These are phyloP conservation scores for Cordyceps cicadae DNA, from an alignment of 2,329 filamentous ascomycete species.

Conservation along the genomic window DNA sequence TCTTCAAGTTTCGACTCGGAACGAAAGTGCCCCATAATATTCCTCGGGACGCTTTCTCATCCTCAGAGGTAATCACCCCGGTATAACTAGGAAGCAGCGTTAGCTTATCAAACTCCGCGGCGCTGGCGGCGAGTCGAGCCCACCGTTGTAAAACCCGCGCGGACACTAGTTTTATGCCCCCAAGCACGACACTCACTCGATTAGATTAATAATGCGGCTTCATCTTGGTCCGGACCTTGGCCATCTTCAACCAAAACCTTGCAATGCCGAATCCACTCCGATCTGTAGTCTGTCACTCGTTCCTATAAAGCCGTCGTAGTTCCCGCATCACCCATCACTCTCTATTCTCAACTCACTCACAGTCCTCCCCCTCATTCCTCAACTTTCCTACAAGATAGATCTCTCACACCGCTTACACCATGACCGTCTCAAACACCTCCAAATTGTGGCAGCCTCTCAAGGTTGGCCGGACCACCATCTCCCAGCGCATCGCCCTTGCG, in stretches of 20 bases:
- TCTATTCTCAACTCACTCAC: background rate
- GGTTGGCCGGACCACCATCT: conserved; percentile 29
- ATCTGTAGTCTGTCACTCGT: background rate
- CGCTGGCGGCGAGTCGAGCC: background rate
- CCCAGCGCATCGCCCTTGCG: conserved; percentile 43
- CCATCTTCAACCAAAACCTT: background rate
- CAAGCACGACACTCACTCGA: background rate
- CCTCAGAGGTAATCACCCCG: background rate
- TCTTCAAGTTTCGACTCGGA: background rate
- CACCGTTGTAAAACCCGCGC: background rate
- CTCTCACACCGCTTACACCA: background rate
- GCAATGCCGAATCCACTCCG: background rate
- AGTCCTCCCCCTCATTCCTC: background rate
- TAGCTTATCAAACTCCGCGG: conserved; percentile 2
- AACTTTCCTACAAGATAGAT: background rate
- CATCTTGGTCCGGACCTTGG: background rate
- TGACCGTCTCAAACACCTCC: conserved; percentile 12
- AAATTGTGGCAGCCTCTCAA: conserved; percentile 27
- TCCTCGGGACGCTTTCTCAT: background rate
- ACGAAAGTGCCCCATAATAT: background rate
- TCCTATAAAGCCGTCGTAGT: background rate
- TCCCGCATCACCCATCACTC: background rate
- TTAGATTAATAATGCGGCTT: background rate
- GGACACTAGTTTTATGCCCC: background rate
- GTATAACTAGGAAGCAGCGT: background rate